These are phyloP conservation scores for Eucalyptus coolabah DNA, from an alignment of 345 rosid genomes.

Conservation along the genomic window DNA sequence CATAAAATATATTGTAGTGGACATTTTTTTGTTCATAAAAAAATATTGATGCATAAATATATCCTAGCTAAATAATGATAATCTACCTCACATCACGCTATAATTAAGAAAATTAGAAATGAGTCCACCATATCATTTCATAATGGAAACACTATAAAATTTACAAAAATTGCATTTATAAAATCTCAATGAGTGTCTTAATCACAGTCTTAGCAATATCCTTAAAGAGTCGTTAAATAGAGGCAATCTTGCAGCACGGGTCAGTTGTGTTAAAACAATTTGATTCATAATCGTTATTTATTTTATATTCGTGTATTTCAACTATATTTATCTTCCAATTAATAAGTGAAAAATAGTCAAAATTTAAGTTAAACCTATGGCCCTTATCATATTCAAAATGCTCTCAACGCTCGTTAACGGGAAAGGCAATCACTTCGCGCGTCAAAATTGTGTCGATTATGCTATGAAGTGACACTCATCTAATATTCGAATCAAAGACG, in stretches of 20 bases:
- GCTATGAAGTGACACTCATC: neutral
- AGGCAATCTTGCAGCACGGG: fast-evolving
- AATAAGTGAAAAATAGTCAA: neutral
- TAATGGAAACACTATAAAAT: neutral
- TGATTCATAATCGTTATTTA: neutral
- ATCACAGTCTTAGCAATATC: fast-evolving
- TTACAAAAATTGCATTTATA: no score
- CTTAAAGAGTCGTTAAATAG: neutral
- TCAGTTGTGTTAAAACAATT: fast-evolving
- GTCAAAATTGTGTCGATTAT: neutral
- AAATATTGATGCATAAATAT: neutral
- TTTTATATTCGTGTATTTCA: fast-evolving
- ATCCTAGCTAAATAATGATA: neutral
- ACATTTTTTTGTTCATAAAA: neutral
- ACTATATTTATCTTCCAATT: fast-evolving
- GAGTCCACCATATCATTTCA: neutral
- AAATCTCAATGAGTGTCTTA: neutral
- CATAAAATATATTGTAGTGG: neutral
- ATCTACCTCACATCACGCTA: fast-evolving
- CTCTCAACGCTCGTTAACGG: neutral
- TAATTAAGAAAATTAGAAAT: neutral
- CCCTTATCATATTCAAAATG: neutral
- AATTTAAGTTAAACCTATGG: neutral
- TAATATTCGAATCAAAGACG: neutral
- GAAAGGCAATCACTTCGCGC: neutral